Conservation (phyloP, 768 basidiomycete genomes). For the Boletus rubescentipes region DNA sequence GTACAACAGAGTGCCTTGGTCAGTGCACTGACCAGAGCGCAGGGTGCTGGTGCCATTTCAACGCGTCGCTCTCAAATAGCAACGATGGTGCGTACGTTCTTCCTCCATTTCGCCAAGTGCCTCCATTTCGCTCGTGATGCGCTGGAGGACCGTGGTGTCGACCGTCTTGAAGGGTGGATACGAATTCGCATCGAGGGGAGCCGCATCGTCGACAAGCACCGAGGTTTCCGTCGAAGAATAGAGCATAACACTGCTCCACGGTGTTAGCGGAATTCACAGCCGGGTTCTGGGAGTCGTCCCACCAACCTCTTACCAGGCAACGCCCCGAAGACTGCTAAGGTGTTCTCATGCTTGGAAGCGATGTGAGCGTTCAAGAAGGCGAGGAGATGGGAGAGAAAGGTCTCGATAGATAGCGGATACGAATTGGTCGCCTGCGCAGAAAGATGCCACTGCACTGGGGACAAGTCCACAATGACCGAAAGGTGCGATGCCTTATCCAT, state of each 20-base stretch:
- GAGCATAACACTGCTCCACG: constrained; percentile 59
- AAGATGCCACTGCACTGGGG: constrained; percentile 83
- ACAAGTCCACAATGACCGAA: constrained; percentile 82
- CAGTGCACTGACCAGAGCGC: constrained; percentile 82
- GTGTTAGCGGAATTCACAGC: not conserved
- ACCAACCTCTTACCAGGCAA: constrained; percentile 77
- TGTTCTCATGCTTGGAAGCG: constrained; percentile 88
- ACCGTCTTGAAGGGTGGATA: constrained; percentile 84
- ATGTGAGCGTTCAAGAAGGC: constrained; percentile 93
- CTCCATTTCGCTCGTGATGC: constrained; percentile 63
- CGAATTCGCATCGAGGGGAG: constrained; percentile 66
- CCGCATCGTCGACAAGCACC: constrained; percentile 34
- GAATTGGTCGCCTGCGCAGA: constrained; percentile 50
- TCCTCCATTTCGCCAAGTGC: constrained; percentile 46
- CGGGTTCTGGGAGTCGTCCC: not conserved
- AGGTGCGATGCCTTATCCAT: constrained; percentile 64
- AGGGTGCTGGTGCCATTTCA: constrained; percentile 43
- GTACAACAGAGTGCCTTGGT: constrained; percentile 92
- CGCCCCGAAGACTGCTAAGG: constrained; percentile 89
- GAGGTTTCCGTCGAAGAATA: constrained; percentile 64
- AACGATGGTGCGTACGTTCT: constrained; percentile 34
- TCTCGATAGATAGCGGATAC: constrained; percentile 58
- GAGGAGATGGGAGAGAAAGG: constrained; percentile 82
- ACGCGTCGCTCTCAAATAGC: not conserved
- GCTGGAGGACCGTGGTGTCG: constrained; percentile 60